A percentile compares a stretch with the other conserved stretches of the same genome.
These are phyloP conservation scores for Pneumocystis wakefieldiae DNA, from an alignment of 1,139 yeast species.

Conservation along the genomic window DNA sequence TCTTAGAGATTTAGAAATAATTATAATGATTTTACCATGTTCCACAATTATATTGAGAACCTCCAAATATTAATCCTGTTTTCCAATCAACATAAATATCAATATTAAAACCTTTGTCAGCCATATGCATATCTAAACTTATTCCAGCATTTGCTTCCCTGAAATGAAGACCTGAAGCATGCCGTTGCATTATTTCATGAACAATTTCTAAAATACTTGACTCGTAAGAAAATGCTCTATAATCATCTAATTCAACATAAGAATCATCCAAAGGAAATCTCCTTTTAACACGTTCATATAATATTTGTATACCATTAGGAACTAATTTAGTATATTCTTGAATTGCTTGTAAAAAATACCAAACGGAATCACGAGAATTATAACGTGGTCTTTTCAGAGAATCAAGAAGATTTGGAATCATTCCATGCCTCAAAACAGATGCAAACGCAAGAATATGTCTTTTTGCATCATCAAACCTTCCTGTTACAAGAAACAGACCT, in stretches of 20 bases:
- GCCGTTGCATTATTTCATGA: conserved; percentile 68
- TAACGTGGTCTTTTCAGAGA: conserved; percentile 89
- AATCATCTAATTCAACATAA: conserved; percentile 53
- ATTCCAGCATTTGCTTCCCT: conserved; percentile 95
- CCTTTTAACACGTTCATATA: conserved; percentile 59
- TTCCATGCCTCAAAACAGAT: conserved; percentile 81
- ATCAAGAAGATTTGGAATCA: conserved; percentile 83
- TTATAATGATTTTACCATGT: conserved; percentile 44
- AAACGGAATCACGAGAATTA: conserved; percentile 92
- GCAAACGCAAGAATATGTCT: conserved; percentile 77
- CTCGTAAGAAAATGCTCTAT: conserved; percentile 58
- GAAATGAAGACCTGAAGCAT: conserved; percentile 73
- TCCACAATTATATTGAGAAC: conserved; percentile 85
- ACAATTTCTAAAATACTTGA: conserved; percentile 60
- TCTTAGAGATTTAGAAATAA: neutral
- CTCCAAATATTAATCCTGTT: conserved; percentile 80
- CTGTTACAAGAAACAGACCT: conserved; percentile 67
- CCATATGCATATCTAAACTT: conserved; percentile 74
- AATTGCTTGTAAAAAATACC: conserved; percentile 80
- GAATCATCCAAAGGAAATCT: conserved; percentile 85
- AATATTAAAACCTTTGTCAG: conserved; percentile 80
- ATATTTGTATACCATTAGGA: conserved; percentile 53
- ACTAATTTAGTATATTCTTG: conserved; percentile 63
- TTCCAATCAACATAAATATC: conserved; percentile 70
- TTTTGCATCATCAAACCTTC: conserved; percentile 64